Evolutionary conservation across 768 basidiomycete species (phyloP).

Genomic region (Auricularia cornea): DNA sequence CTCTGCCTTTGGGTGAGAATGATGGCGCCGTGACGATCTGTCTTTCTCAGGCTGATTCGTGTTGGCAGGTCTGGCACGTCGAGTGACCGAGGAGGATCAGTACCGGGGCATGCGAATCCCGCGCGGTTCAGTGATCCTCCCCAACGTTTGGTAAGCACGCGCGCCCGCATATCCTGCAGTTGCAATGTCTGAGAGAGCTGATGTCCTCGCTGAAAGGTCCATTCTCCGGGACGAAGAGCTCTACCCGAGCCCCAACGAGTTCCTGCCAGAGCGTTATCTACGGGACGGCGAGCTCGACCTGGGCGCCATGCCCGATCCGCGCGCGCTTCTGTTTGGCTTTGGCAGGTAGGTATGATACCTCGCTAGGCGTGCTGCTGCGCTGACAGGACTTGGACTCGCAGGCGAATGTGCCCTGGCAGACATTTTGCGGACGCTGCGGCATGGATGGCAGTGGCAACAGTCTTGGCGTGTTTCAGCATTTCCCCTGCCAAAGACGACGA

Average conservation of each 20-base stretch:
- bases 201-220: background rate
- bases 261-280: background rate
- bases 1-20: no score
- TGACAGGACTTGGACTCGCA: no score
- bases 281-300: background rate
- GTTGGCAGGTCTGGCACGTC: no score
- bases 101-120: no score
- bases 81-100: no score
- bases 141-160: no score
- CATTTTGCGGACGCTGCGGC: background rate
- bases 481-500: background rate
- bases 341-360: background rate
- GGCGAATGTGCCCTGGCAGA: background rate
- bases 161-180: no score
- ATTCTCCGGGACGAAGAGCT: background rate
- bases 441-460: background rate
- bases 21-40: no score
- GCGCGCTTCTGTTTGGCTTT: background rate
- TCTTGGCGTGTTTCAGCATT: background rate
- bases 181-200: background rate
- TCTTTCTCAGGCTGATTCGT: no score
- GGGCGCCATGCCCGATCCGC: background rate
- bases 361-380: no score
- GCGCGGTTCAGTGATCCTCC: no score
- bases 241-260: background rate